phyloP scores from a whole-genome alignment of 139 green algal genomes.

The Medakamo hakoo region DNA sequence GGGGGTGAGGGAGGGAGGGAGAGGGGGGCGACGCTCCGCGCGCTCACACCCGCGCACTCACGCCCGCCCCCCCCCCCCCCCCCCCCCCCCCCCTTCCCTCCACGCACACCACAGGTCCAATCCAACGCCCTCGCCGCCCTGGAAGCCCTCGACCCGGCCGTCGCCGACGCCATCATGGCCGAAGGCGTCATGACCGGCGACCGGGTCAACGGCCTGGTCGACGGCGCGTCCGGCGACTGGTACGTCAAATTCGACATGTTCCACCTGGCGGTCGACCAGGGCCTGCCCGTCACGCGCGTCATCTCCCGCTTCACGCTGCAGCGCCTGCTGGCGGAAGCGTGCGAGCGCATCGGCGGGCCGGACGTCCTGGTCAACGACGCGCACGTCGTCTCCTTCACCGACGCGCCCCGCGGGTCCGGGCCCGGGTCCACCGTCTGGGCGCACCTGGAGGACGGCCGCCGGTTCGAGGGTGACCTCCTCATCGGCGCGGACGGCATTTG shows the following conservation, averaged over 20 bases:
- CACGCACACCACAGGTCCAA: conserved; percentile 69
- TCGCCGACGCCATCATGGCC: conserved; percentile 44
- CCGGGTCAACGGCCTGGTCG: conserved; percentile 75
- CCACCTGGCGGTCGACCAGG: conserved; percentile 69
- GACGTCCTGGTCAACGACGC: conserved; percentile 44
- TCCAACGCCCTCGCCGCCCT: conserved; percentile 75
- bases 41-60: too few relatives aligned
- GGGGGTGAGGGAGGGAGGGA: background rate
- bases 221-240: conserved; percentile 81
- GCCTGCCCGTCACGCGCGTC: conserved; percentile 85
- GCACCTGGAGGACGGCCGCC: conserved; percentile 47
- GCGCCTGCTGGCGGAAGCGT: conserved; percentile 42
- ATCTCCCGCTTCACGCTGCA: conserved; percentile 67
- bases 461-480: conserved; percentile 63
- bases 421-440: conserved; percentile 10
- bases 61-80: background rate
- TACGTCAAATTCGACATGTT: conserved; percentile 98
- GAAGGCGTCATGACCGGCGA: conserved; percentile 75
- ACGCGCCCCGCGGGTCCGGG: conserved; percentile 14
- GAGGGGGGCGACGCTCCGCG: too few relatives aligned
- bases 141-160: conserved; percentile 58
- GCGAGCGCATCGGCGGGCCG: conserved; percentile 14
- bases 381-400: conserved; percentile 32
- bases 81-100: background rate
- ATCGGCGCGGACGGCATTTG: conserved; percentile 91